Base-by-base conservation (phyloP, 768 basidiomycete genomes). In the Dacryopinax primogenitus region DNA sequence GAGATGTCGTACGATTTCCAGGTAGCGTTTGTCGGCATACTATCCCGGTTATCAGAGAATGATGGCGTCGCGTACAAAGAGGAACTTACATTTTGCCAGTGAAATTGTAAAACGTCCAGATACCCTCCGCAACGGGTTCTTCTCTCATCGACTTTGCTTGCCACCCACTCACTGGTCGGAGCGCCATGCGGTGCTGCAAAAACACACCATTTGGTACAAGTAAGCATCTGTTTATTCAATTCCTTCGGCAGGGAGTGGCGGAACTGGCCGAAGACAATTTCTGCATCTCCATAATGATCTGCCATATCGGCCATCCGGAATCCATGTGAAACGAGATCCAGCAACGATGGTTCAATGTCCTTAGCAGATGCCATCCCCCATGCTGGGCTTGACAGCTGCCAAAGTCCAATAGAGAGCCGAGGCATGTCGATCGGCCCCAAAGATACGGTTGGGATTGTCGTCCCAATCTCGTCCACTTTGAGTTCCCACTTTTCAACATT, bases 361-460 rank as follows among this genome's bases (percentile, higher is more conserved):
- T 80, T 69, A 0, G 83, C 82, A 0, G 86, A 79, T 1, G 86
- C 86, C 58, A 82, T 86, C 21, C 90, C 90, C 90, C 90, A 92
- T 1, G 89, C 88, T 62, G 85, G 87, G 71, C 87, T 87, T 12
- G 90, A 90, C 36, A 92, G 81, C 67, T 92, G 90, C 90, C 90
- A 92, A 1, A 92, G 80, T 11, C 88, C 88, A 6, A 80, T 82
- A 85, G 86, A 88, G 64, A 90, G 71, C 64, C 88, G 82, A 35
- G 88, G 84, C 21, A 78, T 79, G 26, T 71, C 70, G 69, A 83
- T 80, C 3, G 82, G 81, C 16, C 86, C 87, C 26, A 87, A 78
- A 23, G 71, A 73, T 68, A 83, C 83, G 0, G 79, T 80, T 32
- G 63, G 63, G n/a, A 64, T 32, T 0, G 51, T 58, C 2, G 51